Evolutionary conservation across 345 rosid species (phyloP).

Genomic region (Boechera divaricarpa): DNA sequence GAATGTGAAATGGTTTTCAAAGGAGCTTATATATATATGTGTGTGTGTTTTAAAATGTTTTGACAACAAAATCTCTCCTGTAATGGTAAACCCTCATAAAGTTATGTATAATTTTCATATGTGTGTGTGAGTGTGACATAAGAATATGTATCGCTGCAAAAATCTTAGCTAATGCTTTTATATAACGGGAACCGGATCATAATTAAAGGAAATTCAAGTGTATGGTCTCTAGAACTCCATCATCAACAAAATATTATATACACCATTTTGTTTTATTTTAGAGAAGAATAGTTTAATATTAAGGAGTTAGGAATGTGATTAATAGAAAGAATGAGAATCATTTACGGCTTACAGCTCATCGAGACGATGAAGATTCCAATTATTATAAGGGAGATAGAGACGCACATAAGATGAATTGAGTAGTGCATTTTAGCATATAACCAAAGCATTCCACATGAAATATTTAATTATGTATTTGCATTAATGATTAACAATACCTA

Average conservation of each 20-base stretch:
- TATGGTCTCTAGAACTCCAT: constrained; percentile 11
- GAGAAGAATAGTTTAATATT: not conserved
- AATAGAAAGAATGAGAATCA: constrained; percentile 35
- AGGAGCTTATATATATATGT: not conserved
- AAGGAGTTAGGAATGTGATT: constrained; percentile 33
- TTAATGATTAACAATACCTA: constrained; percentile 2
- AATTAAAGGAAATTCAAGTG: not conserved
- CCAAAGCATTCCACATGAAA: constrained; percentile 35
- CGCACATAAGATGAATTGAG: constrained; percentile 11
- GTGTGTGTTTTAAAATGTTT: not conserved
- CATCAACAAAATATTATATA: not conserved
- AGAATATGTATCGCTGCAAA: not conserved
- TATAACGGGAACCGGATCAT: constrained; percentile 3
- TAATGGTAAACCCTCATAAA: constrained; percentile 8
- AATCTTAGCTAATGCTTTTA: constrained; percentile 1
- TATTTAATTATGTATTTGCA: constrained; percentile 1
- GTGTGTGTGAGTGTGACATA: not conserved
- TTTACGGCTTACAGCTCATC: constrained; percentile 45
- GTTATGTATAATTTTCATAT: constrained; percentile 2
- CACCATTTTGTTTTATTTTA: not conserved
- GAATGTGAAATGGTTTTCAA: not conserved
- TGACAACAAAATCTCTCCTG: not conserved
- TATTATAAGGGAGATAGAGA: constrained; percentile 38
- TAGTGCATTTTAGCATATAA: constrained; percentile 38
- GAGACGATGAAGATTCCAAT: constrained; percentile 35